A percentile compares a stretch with the other conserved stretches of the same genome.
Evolutionary conservation across 768 basidiomycete species (phyloP).

Genomic region (Suillus spraguei): DNA sequence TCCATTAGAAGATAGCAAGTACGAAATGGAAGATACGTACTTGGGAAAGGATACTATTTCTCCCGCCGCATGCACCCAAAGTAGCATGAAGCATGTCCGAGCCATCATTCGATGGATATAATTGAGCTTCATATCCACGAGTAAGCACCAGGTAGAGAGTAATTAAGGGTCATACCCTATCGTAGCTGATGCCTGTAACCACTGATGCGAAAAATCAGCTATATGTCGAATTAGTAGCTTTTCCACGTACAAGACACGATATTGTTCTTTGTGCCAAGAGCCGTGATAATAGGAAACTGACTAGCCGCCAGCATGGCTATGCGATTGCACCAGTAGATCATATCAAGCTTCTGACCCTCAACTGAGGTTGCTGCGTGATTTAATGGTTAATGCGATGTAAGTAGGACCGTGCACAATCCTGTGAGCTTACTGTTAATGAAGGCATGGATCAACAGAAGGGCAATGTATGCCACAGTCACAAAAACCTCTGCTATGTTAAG

Average conservation of each 20-base stretch:
- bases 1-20: neutral
- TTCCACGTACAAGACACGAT: conserved; percentile 20
- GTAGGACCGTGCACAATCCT: conserved; percentile 4
- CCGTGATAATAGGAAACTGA: conserved; percentile 44
- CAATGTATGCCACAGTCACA: conserved; percentile 39
- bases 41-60: conserved; percentile 11
- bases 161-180: conserved; percentile 18
- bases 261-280: conserved; percentile 48
- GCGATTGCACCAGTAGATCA: conserved; percentile 35
- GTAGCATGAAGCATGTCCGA: conserved; percentile 45
- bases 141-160: neutral
- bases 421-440: conserved; percentile 39
- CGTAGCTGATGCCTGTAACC: conserved; percentile 24
- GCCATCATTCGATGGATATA: conserved; percentile 48
- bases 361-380: conserved; percentile 23
- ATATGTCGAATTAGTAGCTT: neutral
- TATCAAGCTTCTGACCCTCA: conserved; percentile 23
- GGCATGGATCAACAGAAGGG: conserved; percentile 37
- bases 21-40: conserved; percentile 11
- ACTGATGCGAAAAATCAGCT: conserved; percentile 13
- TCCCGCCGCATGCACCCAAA: conserved; percentile 49
- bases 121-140: conserved; percentile 31
- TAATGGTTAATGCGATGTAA: neutral
- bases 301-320: conserved; percentile 32
- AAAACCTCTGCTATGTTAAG: conserved; percentile 45